A percentile compares a stretch with the other conserved stretches of the same genome.
phyloP scores from a whole-genome alignment of 257 asterid genomes.

The Penstemon davidsonii region DNA sequence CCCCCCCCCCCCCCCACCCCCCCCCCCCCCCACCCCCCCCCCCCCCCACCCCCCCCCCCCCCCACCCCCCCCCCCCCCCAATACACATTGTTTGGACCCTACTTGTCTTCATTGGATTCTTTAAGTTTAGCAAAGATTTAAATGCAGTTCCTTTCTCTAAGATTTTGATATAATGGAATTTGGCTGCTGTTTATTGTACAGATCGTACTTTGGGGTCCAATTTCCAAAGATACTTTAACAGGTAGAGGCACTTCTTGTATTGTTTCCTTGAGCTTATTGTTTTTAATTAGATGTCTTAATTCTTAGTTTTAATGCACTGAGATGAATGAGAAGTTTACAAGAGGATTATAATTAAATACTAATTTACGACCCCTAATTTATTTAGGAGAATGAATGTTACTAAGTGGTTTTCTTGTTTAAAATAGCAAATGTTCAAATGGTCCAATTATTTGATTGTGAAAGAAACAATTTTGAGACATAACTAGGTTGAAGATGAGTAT shows the following conservation, averaged over 20 bases:
- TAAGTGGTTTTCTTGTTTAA: not conserved
- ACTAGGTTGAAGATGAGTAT: conserved; percentile 11
- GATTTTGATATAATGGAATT: not conserved
- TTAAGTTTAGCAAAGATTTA: not conserved
- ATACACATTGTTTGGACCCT: conserved; percentile 16
- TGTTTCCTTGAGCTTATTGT: conserved; percentile 14
- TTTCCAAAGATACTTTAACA: conserved; percentile 17
- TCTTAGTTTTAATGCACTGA: not conserved
- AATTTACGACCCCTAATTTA: too few species aligned
- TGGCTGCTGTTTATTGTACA: conserved; percentile 19
- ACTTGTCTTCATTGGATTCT: conserved; percentile 35
- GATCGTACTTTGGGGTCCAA: conserved; percentile 26
- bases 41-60: too few species aligned
- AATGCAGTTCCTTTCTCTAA: not conserved
- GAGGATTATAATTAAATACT: too few species aligned
- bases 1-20: too few species aligned
- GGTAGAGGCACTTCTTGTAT: conserved; percentile 25
- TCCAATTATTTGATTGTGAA: not conserved
- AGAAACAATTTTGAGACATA: conserved; percentile 19
- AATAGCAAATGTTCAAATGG: not conserved
- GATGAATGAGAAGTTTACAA: not conserved
- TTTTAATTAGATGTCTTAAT: not conserved
- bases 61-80: too few species aligned
- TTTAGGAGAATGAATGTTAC: not conserved
- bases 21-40: too few species aligned